Percentiles rank a stretch among this genome's conserved stretches.
Conservation (phyloP, 371 early-diverging fungal species). For the Funneliformis caledonium region DNA sequence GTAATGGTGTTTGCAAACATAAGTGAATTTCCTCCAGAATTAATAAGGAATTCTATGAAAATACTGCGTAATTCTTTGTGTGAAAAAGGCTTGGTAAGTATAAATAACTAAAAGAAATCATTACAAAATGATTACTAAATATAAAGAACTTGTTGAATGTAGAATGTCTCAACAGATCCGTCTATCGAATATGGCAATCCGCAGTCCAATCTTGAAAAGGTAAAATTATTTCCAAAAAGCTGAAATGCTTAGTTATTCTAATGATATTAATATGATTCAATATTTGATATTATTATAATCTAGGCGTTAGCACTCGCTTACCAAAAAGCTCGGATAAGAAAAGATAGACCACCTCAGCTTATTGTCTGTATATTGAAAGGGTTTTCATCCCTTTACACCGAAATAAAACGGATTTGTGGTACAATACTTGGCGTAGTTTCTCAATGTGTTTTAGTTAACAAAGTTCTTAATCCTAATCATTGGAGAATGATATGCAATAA, state of each 20-base stretch:
- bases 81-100: background rate
- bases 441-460: conserved; percentile 77
- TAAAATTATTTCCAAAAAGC: background rate
- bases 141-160: background rate
- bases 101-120: background rate
- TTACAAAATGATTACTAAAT: background rate
- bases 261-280: background rate
- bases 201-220: background rate
- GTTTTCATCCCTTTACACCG: conserved; percentile 64
- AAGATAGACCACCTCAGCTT: conserved; percentile 55
- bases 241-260: too few species aligned
- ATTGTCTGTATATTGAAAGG: conserved; percentile 67
- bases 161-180: background rate
- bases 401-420: conserved; percentile 77
- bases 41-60: background rate
- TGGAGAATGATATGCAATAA: conserved; percentile 74
- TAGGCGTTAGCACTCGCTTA: background rate
- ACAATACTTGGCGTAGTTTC: conserved; percentile 71
- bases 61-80: background rate
- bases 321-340: background rate
- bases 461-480: conserved; percentile 47
- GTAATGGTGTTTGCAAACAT: conserved; percentile 6
- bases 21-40: background rate
- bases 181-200: background rate
- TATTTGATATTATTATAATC: background rate